Base-by-base conservation (phyloP, 2,329 filamentous ascomycete species). In the Ilyonectria mors-panacis region DNA sequence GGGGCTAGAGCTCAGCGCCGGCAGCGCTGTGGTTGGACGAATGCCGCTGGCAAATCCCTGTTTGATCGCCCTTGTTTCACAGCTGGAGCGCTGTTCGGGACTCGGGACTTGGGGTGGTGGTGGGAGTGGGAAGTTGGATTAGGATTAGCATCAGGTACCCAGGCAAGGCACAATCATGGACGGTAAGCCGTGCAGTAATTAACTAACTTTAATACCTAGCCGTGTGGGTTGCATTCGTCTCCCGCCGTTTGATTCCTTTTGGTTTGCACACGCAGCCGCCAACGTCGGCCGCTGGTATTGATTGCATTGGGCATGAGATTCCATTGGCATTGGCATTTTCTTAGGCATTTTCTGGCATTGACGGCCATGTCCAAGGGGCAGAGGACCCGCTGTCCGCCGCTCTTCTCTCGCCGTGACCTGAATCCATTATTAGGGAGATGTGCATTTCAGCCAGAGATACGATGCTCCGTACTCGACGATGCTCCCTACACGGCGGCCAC, bases 321-420 rank as follows among this genome's bases (percentile, higher is more conserved):
- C 4, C 33, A 59, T 63, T 57, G 61, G 45, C 35, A 59, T 63
- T 58, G 61, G 53, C 53, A 57, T 58, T 59, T 42, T 44, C 21
- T 26, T 63, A 51, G 61, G 53, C 53, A 57, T 58, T 59, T 50
- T 44, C 21, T 26, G 37, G 51, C 59, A 56, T 56, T 62, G 59
- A 56, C 30, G 30, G 33, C 30, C 30, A 12, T 26, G 59, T 39
- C 42, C 59, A 48, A 62, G 51, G 50, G 50, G 59, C 42, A 44
- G 33, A 39, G 59, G 50, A 15, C 42, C 44, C 42, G 56, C 56
- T 50, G 57, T 23, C 45, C 19, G 33, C 21, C 12, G 23, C 21
- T 28, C 45, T 23, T 17, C 19, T 48, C 45, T 48, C 19, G 39
- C 39, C 39, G 9, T 19, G 9, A 51, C 21, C 48, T 28, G 48